phyloP scores from a whole-genome alignment of 1,139 yeast species.

The Kodamaea ohmeri region DNA sequence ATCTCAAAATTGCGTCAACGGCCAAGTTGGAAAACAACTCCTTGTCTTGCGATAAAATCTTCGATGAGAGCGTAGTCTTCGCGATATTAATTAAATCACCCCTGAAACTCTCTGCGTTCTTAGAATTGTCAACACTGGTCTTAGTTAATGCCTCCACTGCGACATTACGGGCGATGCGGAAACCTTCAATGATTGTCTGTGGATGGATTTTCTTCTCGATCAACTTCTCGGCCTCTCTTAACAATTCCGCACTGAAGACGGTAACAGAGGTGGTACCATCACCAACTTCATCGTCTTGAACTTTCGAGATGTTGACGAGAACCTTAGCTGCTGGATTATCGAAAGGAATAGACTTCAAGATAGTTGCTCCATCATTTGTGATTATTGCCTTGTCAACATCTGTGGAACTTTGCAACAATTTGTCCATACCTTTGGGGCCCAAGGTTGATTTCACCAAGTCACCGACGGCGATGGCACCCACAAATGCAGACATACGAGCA shows the following conservation, averaged over 20 bases:
- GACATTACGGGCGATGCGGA: conserved; percentile 78
- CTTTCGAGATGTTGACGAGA: conserved; percentile 90
- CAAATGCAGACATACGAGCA: conserved; percentile 95
- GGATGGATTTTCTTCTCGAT: conserved; percentile 95
- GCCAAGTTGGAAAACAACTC: conserved; percentile 86
- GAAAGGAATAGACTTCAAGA: conserved; percentile 87
- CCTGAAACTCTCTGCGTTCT: conserved; percentile 61
- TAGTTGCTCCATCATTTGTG: conserved; percentile 98
- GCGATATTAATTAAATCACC: conserved; percentile 83
- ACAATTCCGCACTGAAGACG: conserved; percentile 79
- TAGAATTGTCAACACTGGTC: conserved; percentile 73
- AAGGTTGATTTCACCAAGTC: conserved; percentile 93
- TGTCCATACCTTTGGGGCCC: conserved; percentile 99
- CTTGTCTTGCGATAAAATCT: conserved; percentile 91
- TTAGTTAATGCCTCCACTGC: conserved; percentile 79
- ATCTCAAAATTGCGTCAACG: conserved; percentile 88
- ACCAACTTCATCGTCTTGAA: conserved; percentile 98
- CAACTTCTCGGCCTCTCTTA: conserved; percentile 92
- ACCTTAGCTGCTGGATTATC: conserved; percentile 99
- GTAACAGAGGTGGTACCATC: conserved; percentile 99
- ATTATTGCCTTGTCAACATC: conserved; percentile 71
- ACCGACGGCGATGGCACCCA: conserved; percentile 98
- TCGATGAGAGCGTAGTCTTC: conserved; percentile 88
- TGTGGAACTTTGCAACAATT: conserved; percentile 82
- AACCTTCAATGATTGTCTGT: conserved; percentile 95